Evolutionary conservation across 2,329 filamentous ascomycete species (phyloP).

Genomic region (Aspergillus quadricinctus): DNA sequence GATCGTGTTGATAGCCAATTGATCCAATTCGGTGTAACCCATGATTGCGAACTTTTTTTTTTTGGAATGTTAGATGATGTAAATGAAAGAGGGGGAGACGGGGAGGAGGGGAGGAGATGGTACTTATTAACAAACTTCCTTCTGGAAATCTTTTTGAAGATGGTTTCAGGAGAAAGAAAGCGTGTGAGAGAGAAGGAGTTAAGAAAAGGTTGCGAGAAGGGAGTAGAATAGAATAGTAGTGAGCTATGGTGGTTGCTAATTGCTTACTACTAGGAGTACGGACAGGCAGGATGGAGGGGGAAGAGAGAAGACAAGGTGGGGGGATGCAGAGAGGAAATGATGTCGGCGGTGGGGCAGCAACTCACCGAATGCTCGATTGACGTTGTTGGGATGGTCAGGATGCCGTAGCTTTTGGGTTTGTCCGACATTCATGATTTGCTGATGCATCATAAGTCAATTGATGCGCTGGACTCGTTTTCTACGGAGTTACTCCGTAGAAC

Average conservation of each 20-base stretch:
- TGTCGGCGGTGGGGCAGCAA: conserved; percentile 7
- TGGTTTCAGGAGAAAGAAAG: conserved; percentile 12
- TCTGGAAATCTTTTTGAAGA: conserved; percentile 3
- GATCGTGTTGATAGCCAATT: conserved; percentile 97
- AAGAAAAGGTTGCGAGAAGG: conserved; percentile 16
- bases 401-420: neutral
- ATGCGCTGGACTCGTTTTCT: too few relatives aligned
- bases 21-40: conserved; percentile 83
- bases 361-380: neutral
- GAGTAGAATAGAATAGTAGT: conserved; percentile 4
- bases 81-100: conserved; percentile 6
- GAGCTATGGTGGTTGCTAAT: conserved; percentile 8
- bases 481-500: too few relatives aligned
- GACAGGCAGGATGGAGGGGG: conserved; percentile 8
- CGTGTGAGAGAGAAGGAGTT: conserved; percentile 16
- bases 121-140: conserved; percentile 11
- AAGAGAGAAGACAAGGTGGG: conserved; percentile 1
- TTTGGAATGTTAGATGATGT: conserved; percentile 13
- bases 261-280: neutral
- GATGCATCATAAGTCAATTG: neutral
- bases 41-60: conserved; percentile 53
- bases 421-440: neutral
- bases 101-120: conserved; percentile 9
- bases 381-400: neutral
- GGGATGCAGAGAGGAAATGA: neutral